Evolutionary conservation across 2,329 filamentous ascomycete genomes (phyloP).

Genomic region (Ophiocordyceps camponoti-floridani): DNA sequence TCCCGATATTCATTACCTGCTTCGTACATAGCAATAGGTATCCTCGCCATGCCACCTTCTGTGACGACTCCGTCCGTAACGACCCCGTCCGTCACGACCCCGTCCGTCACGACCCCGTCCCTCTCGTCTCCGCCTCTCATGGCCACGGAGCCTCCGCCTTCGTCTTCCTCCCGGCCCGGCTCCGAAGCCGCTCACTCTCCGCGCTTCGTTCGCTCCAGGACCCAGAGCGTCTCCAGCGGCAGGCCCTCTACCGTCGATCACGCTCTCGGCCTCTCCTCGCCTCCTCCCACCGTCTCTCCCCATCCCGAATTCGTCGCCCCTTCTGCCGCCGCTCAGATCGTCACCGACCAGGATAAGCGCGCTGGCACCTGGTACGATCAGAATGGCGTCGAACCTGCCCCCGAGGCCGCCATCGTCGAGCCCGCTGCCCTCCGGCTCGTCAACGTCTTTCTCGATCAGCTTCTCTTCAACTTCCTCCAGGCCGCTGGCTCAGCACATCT

Average conservation of each 20-base stretch:
- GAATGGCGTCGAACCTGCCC: conserved; percentile 44
- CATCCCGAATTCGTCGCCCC: conserved; percentile 74
- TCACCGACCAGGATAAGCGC: conserved; percentile 70
- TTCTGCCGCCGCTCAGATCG: conserved; percentile 76
- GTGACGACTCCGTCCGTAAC: too few relatives aligned
- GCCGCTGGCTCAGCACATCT: conserved; percentile 64
- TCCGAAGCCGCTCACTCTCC: conserved; percentile 3
- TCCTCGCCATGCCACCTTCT: too few relatives aligned
- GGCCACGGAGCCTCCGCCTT: neutral
- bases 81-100: too few relatives aligned
- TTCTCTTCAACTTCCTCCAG: conserved; percentile 80
- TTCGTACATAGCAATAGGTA: too few relatives aligned
- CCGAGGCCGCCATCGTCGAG: conserved; percentile 56
- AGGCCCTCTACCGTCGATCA: conserved; percentile 41
- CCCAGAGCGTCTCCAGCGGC: conserved; percentile 55
- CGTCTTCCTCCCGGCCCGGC: neutral
- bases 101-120: too few relatives aligned
- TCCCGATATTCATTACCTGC: too few relatives aligned
- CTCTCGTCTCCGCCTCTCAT: neutral
- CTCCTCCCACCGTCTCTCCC: conserved; percentile 53
- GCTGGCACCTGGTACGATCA: conserved; percentile 52
- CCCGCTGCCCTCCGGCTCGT: conserved; percentile 56
- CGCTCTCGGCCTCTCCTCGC: conserved; percentile 36
- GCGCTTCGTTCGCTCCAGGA: conserved; percentile 25
- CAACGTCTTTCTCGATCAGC: conserved; percentile 85